These are phyloP conservation scores for Odontarrhena argentea DNA, from an alignment of 345 rosid genomes.

Conservation along the genomic window DNA sequence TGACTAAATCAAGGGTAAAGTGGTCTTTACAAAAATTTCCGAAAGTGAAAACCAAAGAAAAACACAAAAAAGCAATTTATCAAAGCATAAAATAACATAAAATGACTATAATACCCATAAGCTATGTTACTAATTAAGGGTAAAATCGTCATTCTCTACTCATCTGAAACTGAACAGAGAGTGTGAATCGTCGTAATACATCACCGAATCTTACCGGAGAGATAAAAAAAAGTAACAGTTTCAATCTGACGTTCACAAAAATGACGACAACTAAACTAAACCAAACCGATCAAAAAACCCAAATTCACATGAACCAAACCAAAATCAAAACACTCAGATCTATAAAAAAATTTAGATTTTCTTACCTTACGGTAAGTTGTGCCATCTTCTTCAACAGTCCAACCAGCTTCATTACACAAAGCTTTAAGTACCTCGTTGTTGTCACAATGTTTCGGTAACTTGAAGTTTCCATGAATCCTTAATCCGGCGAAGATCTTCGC, in stretches of 20 bases:
- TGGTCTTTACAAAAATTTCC: not conserved
- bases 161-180: slow-evolving; percentile 33
- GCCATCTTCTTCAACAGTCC: slow-evolving; percentile 97
- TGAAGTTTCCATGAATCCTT: slow-evolving; percentile 86
- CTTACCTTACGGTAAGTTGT: slow-evolving; percentile 93
- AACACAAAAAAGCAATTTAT: too few relatives aligned
- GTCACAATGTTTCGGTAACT: slow-evolving; percentile 97
- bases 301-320: not conserved
- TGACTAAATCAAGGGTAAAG: slow-evolving; percentile 17
- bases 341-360: not conserved
- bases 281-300: slow-evolving; percentile 33
- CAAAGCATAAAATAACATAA: not conserved
- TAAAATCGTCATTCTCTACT: not conserved
- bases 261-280: not conserved
- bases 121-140: slow-evolving; percentile 15
- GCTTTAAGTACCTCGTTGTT: slow-evolving; percentile 98
- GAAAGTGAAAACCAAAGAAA: not conserved
- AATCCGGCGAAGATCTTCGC: slow-evolving; percentile 93
- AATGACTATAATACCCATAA: slow-evolving; percentile 23
- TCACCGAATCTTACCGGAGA: slow-evolving; percentile 44
- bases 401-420: slow-evolving; percentile 90
- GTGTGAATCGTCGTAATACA: slow-evolving; percentile 31
- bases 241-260: slow-evolving; percentile 25
- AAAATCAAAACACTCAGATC: slow-evolving; percentile 35
- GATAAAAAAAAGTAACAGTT: slow-evolving; percentile 23